These are phyloP conservation scores for Globisporangium okanoganense DNA, from an alignment of 352 stramenopile species.

Conservation along the genomic window DNA sequence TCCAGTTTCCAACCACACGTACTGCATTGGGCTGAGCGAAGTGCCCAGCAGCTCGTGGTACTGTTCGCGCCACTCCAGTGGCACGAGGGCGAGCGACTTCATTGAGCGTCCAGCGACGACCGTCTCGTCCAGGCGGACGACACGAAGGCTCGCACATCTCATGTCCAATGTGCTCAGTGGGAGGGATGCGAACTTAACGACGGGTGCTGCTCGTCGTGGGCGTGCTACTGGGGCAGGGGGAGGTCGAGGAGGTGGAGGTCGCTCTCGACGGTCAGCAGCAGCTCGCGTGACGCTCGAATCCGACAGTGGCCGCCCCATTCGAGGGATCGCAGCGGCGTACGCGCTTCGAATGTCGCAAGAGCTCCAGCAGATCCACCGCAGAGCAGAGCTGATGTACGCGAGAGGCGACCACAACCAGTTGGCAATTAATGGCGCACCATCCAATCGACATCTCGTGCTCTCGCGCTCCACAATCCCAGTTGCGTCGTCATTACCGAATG, in stretches of 20 bases:
- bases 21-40: conserved; percentile 55
- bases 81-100: conserved; percentile 45
- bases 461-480: conserved; percentile 26
- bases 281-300: conserved; percentile 22
- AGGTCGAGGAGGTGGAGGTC: conserved; percentile 17
- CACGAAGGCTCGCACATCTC: conserved; percentile 58
- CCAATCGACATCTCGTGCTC: conserved; percentile 14
- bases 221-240: conserved; percentile 3
- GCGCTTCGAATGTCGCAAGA: conserved; percentile 76
- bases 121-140: conserved; percentile 55
- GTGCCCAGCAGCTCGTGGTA: conserved; percentile 73
- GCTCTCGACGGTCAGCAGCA: neutral
- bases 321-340: conserved; percentile 61
- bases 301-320: conserved; percentile 42
- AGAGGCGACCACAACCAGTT: conserved; percentile 50
- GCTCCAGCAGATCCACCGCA: conserved; percentile 62
- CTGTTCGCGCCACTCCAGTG: conserved; percentile 41
- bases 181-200: neutral
- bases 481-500: conserved; percentile 13
- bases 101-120: conserved; percentile 53
- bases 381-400: conserved; percentile 72
- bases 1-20: conserved; percentile 64
- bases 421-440: conserved; percentile 25
- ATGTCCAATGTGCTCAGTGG: conserved; percentile 67
- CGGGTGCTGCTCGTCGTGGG: neutral